Evolutionary conservation across 148 eudicot genomes (phyloP).

Genomic region (Silene uniflora): DNA sequence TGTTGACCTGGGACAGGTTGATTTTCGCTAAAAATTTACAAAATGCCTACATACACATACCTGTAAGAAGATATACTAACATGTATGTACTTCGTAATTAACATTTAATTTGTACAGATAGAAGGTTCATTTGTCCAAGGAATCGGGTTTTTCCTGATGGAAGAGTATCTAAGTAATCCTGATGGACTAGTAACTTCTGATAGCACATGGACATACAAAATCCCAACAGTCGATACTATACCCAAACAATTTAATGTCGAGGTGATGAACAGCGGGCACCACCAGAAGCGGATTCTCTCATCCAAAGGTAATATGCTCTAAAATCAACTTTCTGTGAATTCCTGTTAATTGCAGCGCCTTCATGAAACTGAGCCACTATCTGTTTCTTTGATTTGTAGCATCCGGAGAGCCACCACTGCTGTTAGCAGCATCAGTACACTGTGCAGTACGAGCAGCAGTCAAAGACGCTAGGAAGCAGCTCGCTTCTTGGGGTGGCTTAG

Average conservation of each 20-base stretch:
- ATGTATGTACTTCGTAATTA: too few relatives aligned
- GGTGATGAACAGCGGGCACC: conserved; percentile 72
- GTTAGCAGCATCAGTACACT: conserved; percentile 79
- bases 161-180: conserved; percentile 59
- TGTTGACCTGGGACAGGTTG: conserved; percentile 94
- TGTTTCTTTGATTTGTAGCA: conserved; percentile 42
- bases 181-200: conserved; percentile 63
- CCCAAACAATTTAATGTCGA: conserved; percentile 72
- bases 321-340: background rate
- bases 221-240: conserved; percentile 85
- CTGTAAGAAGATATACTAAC: too few relatives aligned
- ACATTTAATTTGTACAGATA: conserved; percentile 38
- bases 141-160: conserved; percentile 82
- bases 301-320: conserved; percentile 69
- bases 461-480: conserved; percentile 76
- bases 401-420: conserved; percentile 96
- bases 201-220: conserved; percentile 87
- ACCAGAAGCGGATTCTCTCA: conserved; percentile 69
- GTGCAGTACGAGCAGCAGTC: conserved; percentile 82
- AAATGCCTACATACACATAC: too few relatives aligned
- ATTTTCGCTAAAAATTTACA: conserved; percentile 9
- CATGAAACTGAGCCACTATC: background rate
- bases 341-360: too few relatives aligned
- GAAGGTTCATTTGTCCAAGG: conserved; percentile 98
- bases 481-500: conserved; percentile 50